Conservation (phyloP, 2,329 filamentous ascomycete genomes). For the Didymella arachidicola region DNA sequence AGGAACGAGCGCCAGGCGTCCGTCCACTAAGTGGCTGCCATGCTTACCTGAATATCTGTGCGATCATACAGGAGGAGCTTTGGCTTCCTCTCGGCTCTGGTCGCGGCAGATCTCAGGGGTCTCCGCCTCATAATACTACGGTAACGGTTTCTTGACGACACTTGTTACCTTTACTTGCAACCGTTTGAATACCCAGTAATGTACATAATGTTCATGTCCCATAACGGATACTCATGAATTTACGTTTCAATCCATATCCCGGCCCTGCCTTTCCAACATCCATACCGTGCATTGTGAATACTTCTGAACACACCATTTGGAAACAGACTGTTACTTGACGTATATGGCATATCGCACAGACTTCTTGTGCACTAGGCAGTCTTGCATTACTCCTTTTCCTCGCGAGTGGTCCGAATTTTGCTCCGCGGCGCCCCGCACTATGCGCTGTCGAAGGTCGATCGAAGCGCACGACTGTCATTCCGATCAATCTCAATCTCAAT, state of each 20-base stretch:
- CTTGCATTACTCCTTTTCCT: neutral
- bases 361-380: neutral
- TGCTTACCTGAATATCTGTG: neutral
- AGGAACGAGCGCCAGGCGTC: constrained; percentile 18
- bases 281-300: neutral
- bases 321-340: neutral
- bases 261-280: neutral
- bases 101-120: neutral
- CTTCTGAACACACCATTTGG: neutral
- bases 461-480: neutral
- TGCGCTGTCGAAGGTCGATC: neutral
- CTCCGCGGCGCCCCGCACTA: neutral
- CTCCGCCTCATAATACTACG: neutral
- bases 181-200: neutral
- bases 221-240: constrained; percentile 1
- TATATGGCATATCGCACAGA: no score
- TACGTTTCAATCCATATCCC: neutral
- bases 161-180: neutral
- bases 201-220: constrained; percentile 1
- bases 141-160: neutral
- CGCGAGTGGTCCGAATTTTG: neutral
- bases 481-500: neutral
- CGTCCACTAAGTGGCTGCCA: constrained; percentile 10
- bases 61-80: neutral
- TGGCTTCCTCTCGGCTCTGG: neutral